Evolutionary conservation across 2,329 filamentous ascomycete genomes (phyloP), one percentile per base, ranked within the genome.

Genomic region (Didymella segeticola): DNA sequence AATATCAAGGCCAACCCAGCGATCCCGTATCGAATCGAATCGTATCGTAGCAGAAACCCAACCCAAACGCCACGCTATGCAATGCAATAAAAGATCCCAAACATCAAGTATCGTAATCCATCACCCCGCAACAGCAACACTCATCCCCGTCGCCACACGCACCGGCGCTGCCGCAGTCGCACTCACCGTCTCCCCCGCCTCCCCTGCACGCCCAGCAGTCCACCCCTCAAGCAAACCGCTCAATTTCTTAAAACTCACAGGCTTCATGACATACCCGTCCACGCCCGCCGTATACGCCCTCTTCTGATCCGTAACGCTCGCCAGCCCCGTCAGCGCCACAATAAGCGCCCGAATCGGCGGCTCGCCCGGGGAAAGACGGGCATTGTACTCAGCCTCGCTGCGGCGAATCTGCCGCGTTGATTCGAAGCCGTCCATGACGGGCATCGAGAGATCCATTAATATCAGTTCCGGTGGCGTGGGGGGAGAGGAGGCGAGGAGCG

Each of bases 341-440:
- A 58, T 48, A 6, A 52, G 15, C 1, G 38, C 15, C 27, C 47
- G 34, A 15, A 47, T 38, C 14, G 43, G 43, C 9, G 43, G 14
- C 3, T 33, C 22, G 14, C 12, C 17, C 5, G n/a, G 27, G 47
- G 30, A 3, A 12, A 47, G 12, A 20, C 15, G 15, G 26, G 20
- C 14, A 29, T 56, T 50, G 38, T 53, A 25, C 8, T 48, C 27
- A 0, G 38, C 38, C 23, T 70, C 66, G 29, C 61, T 59, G 11
- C 57, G 49, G 8, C 69, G 66, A 26, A 70, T 70, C n/a, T 56
- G 48, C 4, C 64, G 58, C 4, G 66, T 70, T 2, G 68, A 64
- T 17, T 60, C 54, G 37, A 70, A 63, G 10, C 68, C 67, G 37
- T 68, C 61, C 67, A 70, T 69, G 15, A 70, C 48, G 2, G 69